These are phyloP conservation scores for Trichoderma sp. DNA, from an alignment of 2,329 filamentous ascomycete genomes.

Conservation along the genomic window DNA sequence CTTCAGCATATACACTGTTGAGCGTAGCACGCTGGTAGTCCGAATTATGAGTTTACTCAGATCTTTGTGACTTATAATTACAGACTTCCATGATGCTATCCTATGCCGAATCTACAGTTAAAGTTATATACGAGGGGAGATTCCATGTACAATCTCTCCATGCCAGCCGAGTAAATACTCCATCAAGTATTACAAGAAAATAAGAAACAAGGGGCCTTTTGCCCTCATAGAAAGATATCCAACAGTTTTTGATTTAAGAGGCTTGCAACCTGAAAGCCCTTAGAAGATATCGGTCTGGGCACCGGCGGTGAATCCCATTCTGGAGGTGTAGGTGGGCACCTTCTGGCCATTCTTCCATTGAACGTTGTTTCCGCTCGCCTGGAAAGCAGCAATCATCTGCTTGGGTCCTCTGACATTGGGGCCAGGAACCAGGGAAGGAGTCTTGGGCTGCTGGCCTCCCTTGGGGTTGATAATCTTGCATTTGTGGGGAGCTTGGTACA, in stretches of 20 bases:
- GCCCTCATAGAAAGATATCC: neutral
- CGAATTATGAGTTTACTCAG: neutral
- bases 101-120: neutral
- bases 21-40: neutral
- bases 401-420: constrained; percentile 6
- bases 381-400: constrained; percentile 20
- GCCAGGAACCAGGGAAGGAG: neutral
- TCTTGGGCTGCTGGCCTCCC: constrained; percentile 12
- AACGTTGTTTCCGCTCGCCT: constrained; percentile 1
- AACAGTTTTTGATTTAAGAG: neutral
- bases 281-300: constrained; percentile 18
- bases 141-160: neutral
- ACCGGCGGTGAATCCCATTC: constrained; percentile 9
- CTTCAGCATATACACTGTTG: neutral
- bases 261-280: neutral
- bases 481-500: constrained; percentile 14
- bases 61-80: neutral
- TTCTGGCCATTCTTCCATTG: constrained; percentile 5
- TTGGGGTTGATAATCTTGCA: constrained; percentile 13
- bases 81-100: neutral
- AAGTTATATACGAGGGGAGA: neutral
- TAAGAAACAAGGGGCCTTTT: neutral
- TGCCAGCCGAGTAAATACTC: neutral
- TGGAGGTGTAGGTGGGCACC: constrained; percentile 8
- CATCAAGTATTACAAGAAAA: neutral